A percentile compares a stretch with the other conserved stretches of the same genome.
These are phyloP conservation scores for Sherardia arvensis DNA, from an alignment of 257 asterid genomes.

Conservation along the genomic window DNA sequence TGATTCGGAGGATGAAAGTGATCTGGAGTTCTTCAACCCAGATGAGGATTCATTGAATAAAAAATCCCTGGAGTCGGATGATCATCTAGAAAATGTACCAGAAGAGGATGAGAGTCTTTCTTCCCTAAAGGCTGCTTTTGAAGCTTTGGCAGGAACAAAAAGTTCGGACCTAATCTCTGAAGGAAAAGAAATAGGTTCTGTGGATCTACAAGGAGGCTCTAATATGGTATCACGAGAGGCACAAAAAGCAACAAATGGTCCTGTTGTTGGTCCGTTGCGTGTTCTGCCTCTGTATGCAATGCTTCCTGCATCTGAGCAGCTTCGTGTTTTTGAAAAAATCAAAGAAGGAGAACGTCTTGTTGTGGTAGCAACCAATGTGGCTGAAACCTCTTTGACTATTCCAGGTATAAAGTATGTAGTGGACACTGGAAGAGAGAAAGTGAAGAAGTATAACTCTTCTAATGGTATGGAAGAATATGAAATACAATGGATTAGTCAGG, in stretches of 20 bases:
- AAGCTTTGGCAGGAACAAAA: slow-evolving; percentile 46
- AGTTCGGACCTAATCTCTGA: slow-evolving; percentile 16
- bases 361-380: slow-evolving; percentile 92
- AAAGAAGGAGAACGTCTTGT: slow-evolving; percentile 76
- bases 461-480: slow-evolving; percentile 82
- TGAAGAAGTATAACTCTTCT: slow-evolving; percentile 62
- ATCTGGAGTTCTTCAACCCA: slow-evolving; percentile 45
- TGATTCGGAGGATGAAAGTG: slow-evolving; percentile 73
- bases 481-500: slow-evolving; percentile 92
- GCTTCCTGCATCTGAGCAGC: slow-evolving; percentile 93
- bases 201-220: slow-evolving; percentile 23
- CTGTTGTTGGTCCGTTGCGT: slow-evolving; percentile 36
- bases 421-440: slow-evolving; percentile 91
- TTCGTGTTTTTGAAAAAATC: slow-evolving; percentile 71
- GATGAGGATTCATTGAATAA: slow-evolving; percentile 31
- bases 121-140: slow-evolving; percentile 72
- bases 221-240: slow-evolving; percentile 15
- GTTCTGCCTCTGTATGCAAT: slow-evolving; percentile 90
- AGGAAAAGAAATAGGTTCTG: slow-evolving; percentile 17
- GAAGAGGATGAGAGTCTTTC: slow-evolving; percentile 37
- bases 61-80: slow-evolving; percentile 23
- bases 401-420: slow-evolving; percentile 91
- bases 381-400: slow-evolving; percentile 93
- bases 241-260: slow-evolving; percentile 19
- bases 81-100: slow-evolving; percentile 27